Base-by-base conservation (phyloP, 2,329 filamentous ascomycete species). In the Colletotrichum scovillei region DNA sequence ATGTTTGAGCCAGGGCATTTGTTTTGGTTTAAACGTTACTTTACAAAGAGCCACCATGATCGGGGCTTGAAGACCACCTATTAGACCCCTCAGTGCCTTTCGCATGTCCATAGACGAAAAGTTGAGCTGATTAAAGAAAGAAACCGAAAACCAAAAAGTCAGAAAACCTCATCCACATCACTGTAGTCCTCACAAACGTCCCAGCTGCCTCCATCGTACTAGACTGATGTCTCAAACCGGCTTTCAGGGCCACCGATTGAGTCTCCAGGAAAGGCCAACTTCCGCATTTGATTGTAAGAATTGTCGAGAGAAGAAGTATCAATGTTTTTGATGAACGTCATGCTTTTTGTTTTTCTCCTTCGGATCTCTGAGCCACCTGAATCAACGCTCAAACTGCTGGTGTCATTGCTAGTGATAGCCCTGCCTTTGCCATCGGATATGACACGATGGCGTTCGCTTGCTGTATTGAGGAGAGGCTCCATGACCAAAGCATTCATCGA, bases 281-380 rank as follows among this genome's bases (percentile, higher is more conserved):
- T 49, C 42, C 19, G 42, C 8, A n/a, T 22, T 8, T 49, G 42
- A 49, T 22, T 22, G 60, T 53, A 19, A 24, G 46, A 53, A 35
- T 49, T 16, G 4, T 30, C 46, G 28, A 28, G n/a, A 32, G 28
- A 26, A 16, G 30, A 28, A 24, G 53, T 35, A 28, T 63, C 46
- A 19, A 63, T 28, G 12, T 63, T 28, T 24, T n/a, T 63, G 7
- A 53, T 28, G 28, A 63, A 63, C n/a, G 46, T 35, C 30, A 63
- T 28, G 46, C n/a, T 63, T 52, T 63, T 63, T 42, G 60, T 30
- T 42, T 63, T 63, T 16, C 46, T 49, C 22, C 46, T 49, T 32
- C 52, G 30, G n/a, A 53, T n/a, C 7, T 26, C 52, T 28, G 22
- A 32, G 46, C 28, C 5, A 32, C n/a, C 28, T 19, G 6, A 11